Evolutionary conservation across 805 yeast genomes (phyloP).

Genomic region (Ogataea pini): DNA sequence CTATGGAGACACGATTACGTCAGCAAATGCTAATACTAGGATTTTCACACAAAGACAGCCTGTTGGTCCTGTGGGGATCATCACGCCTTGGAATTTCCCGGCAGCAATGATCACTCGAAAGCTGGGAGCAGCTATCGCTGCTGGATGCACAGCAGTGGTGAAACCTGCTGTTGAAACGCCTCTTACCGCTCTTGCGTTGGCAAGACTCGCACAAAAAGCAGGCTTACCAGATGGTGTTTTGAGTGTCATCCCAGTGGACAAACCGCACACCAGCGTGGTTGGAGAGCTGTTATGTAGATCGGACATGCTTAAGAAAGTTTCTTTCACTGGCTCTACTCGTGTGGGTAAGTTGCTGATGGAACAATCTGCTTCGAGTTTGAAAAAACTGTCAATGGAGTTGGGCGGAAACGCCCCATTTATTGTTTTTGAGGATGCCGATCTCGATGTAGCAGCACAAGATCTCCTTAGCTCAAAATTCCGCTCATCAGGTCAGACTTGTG

Average conservation of each 20-base stretch:
- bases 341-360: conserved; percentile 68
- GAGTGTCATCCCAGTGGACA: conserved; percentile 57
- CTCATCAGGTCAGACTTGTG: conserved; percentile 78
- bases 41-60: conserved; percentile 67
- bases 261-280: conserved; percentile 40
- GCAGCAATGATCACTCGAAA: conserved; percentile 76
- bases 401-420: conserved; percentile 84
- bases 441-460: conserved; percentile 63
- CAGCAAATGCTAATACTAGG: conserved; percentile 47
- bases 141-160: conserved; percentile 76
- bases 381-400: conserved; percentile 69
- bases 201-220: conserved; percentile 58
- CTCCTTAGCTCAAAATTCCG: conserved; percentile 66
- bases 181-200: conserved; percentile 67
- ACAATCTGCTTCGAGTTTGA: conserved; percentile 60
- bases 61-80: conserved; percentile 74
- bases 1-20: conserved; percentile 62
- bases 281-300: conserved; percentile 61
- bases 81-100: conserved; percentile 88
- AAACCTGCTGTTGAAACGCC: conserved; percentile 83
- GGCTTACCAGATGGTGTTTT: conserved; percentile 72
- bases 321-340: conserved; percentile 77
- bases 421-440: conserved; percentile 69
- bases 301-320: conserved; percentile 57
- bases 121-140: conserved; percentile 77